Conservation (phyloP, 176 grass and related monocot genomes). For the Panicum miliaceum region DNA sequence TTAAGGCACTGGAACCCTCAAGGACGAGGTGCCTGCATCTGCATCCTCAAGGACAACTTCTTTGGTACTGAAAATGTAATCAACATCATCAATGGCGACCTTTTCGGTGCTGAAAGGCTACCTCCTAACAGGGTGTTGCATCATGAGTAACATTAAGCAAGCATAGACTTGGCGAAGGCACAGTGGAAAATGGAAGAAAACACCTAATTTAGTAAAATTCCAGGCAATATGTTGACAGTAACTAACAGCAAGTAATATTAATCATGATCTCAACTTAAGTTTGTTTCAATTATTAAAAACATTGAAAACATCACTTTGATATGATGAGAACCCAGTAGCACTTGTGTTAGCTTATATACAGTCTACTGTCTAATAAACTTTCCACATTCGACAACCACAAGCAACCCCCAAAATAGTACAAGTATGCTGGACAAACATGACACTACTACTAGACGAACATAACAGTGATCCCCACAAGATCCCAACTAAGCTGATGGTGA, state of each 20-base stretch:
- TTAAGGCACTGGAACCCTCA: constrained; percentile 1
- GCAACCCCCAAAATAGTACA: not conserved
- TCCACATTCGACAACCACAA: not conserved
- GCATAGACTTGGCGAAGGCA: not conserved
- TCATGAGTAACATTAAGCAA: constrained; percentile 17
- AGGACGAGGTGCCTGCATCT: not conserved
- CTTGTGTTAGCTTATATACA: not conserved
- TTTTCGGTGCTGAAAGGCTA: not conserved
- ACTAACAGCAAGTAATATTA: not conserved
- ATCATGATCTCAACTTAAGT: not conserved
- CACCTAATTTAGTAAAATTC: not conserved
- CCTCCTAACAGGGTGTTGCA: not conserved
- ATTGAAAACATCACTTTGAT: not conserved
- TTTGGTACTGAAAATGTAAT: constrained; percentile 19
- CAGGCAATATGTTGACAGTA: not conserved
- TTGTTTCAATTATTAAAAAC: not conserved
- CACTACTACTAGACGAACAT: not conserved
- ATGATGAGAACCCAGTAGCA: not conserved
- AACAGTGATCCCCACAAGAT: not conserved
- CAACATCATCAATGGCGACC: not conserved
- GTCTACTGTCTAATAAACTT: not conserved
- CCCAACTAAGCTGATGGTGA: constrained; percentile 27
- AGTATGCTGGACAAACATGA: not conserved
- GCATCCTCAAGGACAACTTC: not conserved
- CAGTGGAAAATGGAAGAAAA: not conserved